phyloP scores from a whole-genome alignment of 768 basidiomycete genomes.

The Gloeopeniophorella convolvens region DNA sequence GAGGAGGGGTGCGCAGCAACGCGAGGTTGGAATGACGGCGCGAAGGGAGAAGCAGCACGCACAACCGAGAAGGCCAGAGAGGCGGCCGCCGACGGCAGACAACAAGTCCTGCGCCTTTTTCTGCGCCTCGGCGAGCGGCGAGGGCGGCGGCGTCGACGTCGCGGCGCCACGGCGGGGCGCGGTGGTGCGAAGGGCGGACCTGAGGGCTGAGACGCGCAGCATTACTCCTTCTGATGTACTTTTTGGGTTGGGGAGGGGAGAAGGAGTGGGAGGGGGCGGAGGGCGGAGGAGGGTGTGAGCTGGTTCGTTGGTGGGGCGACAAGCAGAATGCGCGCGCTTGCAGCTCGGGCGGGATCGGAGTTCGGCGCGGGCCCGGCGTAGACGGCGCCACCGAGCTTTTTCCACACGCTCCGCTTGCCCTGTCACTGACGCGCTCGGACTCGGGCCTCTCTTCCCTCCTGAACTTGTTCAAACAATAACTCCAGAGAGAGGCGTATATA shows the following conservation, averaged over 20 bases:
- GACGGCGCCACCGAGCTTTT: too few relatives aligned
- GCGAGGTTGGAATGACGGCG: too few relatives aligned
- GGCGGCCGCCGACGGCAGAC: slow-evolving; percentile 46
- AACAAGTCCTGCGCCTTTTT: slow-evolving; percentile 70
- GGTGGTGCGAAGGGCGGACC: background rate
- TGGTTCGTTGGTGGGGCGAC: background rate
- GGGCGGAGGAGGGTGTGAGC: background rate
- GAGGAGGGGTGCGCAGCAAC: too few relatives aligned
- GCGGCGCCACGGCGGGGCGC: slow-evolving; percentile 10
- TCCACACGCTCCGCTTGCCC: too few relatives aligned
- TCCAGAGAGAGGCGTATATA: too few relatives aligned
- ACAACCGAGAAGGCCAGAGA: slow-evolving; percentile 55
- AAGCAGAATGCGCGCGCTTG: background rate
- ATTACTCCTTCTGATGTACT: background rate
- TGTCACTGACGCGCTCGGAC: too few relatives aligned
- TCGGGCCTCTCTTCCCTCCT: too few relatives aligned
- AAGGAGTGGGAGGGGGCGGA: background rate
- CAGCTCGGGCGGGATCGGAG: background rate
- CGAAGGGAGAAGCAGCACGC: slow-evolving; percentile 21
- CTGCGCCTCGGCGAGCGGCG: slow-evolving; percentile 31
- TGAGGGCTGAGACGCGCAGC: slow-evolving; percentile 1
- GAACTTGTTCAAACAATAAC: too few relatives aligned
- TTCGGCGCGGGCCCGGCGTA: too few relatives aligned
- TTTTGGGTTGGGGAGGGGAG: background rate
- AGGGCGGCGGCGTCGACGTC: background rate